Base-by-base conservation (phyloP, 805 yeast genomes). In the Candida silvicultrix region DNA sequence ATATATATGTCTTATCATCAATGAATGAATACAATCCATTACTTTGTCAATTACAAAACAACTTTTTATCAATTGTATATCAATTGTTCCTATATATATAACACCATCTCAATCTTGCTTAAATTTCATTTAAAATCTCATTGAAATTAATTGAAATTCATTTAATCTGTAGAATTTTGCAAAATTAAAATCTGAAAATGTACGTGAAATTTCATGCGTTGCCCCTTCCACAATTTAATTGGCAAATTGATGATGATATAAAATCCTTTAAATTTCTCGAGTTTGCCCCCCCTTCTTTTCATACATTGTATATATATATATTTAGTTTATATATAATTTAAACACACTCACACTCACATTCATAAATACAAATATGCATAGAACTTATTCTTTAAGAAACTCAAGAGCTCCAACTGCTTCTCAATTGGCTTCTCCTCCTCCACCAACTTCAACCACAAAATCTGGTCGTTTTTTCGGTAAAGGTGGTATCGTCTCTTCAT, bases 361-460 rank as follows among this genome's bases (percentile, higher is more conserved):
- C 12, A 10, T 25, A 38, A 18, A 34, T 7, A n/a, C 9, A n/a
- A 36, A 40, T 54, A 94, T 94, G 99, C 97, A 92, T 78, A 86
- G 97, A 83, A 92, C 99, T 43, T 94, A 94, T 73, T 92, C 99
- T 32, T 77, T 92, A 71, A 89, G 99, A 80, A 83, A 89, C 59
- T 68, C 84, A 46, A 86, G 96, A 70, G 98, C 97, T 36, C 99
- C 99, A 51, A 90, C 99, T 47, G 98, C 98, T 49, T 80, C 96
- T 55, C 97, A 92, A 71, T 70, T 92, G 70, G 90, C 85, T 66
- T 78, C 86, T 43, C 97, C 98, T 31, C 92, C 95, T 46, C 98
- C 98, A 41, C 98, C 97, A 54, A 83, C 96, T 38, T 82, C 97
- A 29, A 73, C 96, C 45, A 85, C 97, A 61, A 89, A 89, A 74